Conservation (phyloP, 768 basidiomycete genomes). For the Kwoniella shandongensis region DNA sequence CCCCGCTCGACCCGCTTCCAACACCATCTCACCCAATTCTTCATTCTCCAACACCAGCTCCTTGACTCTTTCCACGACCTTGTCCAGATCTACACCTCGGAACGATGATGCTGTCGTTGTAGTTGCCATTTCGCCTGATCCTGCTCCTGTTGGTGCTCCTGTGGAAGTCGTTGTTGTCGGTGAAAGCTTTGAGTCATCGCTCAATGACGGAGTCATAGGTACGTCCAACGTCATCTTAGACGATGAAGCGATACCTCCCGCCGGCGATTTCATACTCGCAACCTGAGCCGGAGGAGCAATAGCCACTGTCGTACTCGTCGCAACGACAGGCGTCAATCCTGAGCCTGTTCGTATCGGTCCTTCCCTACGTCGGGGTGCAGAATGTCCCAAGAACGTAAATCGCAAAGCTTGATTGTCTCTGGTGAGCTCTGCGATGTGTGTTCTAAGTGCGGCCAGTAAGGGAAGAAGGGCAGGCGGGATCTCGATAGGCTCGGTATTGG, state of each 20-base stretch:
- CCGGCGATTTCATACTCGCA: no score
- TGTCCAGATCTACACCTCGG: slow-evolving; percentile 29
- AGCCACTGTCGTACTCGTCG: no score
- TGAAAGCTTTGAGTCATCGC: not conserved
- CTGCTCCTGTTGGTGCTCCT: no score
- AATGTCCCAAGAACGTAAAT: slow-evolving; percentile 36
- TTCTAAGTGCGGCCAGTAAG: slow-evolving; percentile 27
- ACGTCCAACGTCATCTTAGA: slow-evolving; percentile 17
- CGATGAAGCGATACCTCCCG: not conserved
- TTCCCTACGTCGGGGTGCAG: slow-evolving; percentile 5
- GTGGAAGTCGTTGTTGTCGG: not conserved
- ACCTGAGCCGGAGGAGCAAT: no score
- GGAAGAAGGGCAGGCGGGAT: slow-evolving; percentile 37
- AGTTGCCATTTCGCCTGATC: no score
- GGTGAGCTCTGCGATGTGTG: slow-evolving; percentile 36
- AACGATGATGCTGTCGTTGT: slow-evolving; percentile 1
- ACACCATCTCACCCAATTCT: slow-evolving; percentile 44
- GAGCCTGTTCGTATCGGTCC: slow-evolving; percentile 4
- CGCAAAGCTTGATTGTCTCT: slow-evolving; percentile 42
- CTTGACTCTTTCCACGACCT: slow-evolving; percentile 37
- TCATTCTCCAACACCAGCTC: slow-evolving; percentile 43
- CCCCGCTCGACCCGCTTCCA: slow-evolving; percentile 30
- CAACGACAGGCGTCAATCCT: no score
- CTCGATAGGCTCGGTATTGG: slow-evolving; percentile 4
- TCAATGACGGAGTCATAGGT: slow-evolving; percentile 6